Base-by-base conservation (phyloP, 331 rosid species). In the Erythrophleum ivorense region DNA sequence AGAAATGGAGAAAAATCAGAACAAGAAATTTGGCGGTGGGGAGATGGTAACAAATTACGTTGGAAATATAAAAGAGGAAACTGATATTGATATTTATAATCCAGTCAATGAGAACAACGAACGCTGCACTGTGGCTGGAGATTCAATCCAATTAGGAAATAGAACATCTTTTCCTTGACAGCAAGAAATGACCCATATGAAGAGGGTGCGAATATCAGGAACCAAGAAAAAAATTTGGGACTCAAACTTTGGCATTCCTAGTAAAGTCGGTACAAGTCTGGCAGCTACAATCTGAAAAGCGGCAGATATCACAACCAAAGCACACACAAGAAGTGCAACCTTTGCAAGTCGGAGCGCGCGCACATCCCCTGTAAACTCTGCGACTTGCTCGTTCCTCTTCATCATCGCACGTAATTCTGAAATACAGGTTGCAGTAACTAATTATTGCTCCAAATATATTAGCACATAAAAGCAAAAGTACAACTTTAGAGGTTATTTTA, bases 241-340 rank as follows among this genome's bases (percentile, higher is more conserved):
- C 75, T 95, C 87, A 92, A 75, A 85, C 81, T 84, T 85, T 91
- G 34, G 92, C 96, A 70, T 93, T 95, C 80, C 81, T 90, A 12
- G 98, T 93, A 80, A 95, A 95, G 91, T 93, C 98, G 38, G 91
- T 89, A 84, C 99, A 95, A 52, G 97, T 95, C 93, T 93, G 99
- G 92, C 98, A 95, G 85, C 90, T 86, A 90, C 99, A 95, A 80
- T 95, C 99, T 10, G 97, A 93, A 86, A 93, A 95, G 9, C 98
- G 97, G 79, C 99, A 95, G 62, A 87, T 86, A 66, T 93, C 94
- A 72, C 98, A 95, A 1, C 99, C 97, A 79, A 95, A 95, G 88
- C 99, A 95, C 75, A 95, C 99, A 78, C 99, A 95, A 33, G 99
- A 90, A 57, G 98, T 93, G 89, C 99, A 95, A 50, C 99, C 99